phyloP scores from a whole-genome alignment of 192 early-diverging fungal species.

The Linnemannia exigua region DNA sequence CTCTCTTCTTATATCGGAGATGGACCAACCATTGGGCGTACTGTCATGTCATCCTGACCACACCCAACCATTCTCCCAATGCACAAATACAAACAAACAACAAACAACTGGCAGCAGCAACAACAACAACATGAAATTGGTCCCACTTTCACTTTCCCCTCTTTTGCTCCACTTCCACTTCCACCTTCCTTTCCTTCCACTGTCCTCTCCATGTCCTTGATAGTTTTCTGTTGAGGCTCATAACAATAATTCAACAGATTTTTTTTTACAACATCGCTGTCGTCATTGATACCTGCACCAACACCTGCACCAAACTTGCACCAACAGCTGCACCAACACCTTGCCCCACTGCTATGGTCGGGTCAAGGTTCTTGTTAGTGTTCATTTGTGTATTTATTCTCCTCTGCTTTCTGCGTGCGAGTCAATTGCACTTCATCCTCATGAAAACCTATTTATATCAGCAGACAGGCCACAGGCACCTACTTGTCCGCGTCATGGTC shows the following conservation, averaged over 20 bases:
- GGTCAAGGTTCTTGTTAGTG: neutral
- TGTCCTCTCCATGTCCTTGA: neutral
- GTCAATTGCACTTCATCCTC: neutral
- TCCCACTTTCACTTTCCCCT: neutral
- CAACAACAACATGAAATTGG: neutral
- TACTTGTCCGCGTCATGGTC: neutral
- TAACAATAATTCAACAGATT: neutral
- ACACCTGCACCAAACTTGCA: no score
- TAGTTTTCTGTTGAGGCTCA: no score
- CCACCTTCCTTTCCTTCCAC: neutral
- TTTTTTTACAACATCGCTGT: neutral
- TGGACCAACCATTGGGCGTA: neutral
- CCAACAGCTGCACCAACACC: no score
- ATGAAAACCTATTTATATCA: neutral
- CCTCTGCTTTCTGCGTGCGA: no score
- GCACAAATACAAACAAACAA: neutral
- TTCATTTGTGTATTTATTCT: neutral
- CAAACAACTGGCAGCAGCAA: neutral
- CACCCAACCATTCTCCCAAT: neutral
- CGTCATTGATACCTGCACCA: no score
- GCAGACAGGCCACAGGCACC: neutral
- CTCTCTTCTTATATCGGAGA: neutral
- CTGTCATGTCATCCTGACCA: conserved; percentile 30
- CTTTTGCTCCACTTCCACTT: neutral
- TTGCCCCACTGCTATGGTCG: no score